Base-by-base conservation (phyloP, 495 filamentous ascomycete species). In the Xylaria flabelliformis region DNA sequence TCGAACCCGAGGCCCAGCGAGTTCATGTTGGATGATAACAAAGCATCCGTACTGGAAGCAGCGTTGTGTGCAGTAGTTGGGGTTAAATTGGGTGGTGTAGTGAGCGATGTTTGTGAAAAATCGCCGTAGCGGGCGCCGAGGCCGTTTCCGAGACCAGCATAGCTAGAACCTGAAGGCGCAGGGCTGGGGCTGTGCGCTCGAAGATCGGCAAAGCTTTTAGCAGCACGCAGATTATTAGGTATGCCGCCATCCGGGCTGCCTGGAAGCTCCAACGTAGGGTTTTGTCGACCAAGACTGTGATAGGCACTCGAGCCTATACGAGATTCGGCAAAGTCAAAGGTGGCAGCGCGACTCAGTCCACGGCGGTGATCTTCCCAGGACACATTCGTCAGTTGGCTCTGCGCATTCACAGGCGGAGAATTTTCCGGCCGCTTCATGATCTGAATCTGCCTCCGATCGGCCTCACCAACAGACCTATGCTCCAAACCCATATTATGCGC, bases 281-380 rank as follows among this genome's bases (percentile, higher is more conserved):
- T 88, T 74, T 95, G 93, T 59, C 92, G 87, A 51, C 93, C 91
- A 58, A 97, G 85, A 0, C 92, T 90, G 75, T 89, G 90, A 79
- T 92, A 85, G 41, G 88, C 87, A 46, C 86, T 85, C 26, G 91
- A 90, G 58, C 88, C 88, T 32, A 87, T 90, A 8, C 95, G 92
- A 46, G 93, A 90, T 79, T 98, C 96, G 75, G 92, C 94, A 82
- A 99, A 99, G 82, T 98, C 95, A 75, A 97, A 97, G n/a, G 96
- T 99, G 42, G 96, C 97, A 24, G 96, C 94, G 39, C 96, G 92
- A 84, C 94, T 96, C 44, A 99, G 85, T 17, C 89, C 91, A 42
- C 95, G 92, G 67, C 94, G 88, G 69, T 90, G 89, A 42, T 90
- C 88, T 71, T 98, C 94, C 67, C 88, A 85, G 21, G 89, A 87